phyloP scores from a whole-genome alignment of 768 basidiomycete species.

The Mycena olivaceomarginata region DNA sequence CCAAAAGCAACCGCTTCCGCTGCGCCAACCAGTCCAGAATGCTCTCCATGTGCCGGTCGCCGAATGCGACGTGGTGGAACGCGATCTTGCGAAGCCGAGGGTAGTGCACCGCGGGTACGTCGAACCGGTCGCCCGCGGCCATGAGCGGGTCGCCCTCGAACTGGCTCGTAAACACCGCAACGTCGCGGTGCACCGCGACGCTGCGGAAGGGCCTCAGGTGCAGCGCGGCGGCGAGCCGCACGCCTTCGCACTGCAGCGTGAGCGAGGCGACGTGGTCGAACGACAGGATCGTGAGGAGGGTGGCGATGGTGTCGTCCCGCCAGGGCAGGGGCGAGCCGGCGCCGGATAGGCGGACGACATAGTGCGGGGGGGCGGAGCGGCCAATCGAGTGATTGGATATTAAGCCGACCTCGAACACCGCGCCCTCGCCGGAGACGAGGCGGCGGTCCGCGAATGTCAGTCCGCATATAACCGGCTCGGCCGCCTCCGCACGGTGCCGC shows the following conservation, averaged over 20 bases:
- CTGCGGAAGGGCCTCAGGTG: constrained; percentile 20
- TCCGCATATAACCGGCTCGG: neutral
- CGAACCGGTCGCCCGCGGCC: constrained; percentile 27
- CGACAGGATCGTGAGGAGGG: neutral
- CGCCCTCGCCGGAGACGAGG: neutral
- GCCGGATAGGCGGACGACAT: neutral
- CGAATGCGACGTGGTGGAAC: constrained; percentile 11
- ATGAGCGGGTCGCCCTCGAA: constrained; percentile 36
- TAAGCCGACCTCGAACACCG: constrained; percentile 8
- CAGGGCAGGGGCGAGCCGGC: neutral
- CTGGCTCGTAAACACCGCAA: constrained; percentile 19
- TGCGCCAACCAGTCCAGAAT: constrained; percentile 39
- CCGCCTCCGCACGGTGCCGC: constrained; percentile 4
- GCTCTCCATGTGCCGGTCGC: constrained; percentile 3
- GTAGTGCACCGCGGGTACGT: constrained; percentile 22
- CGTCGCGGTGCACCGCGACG: neutral
- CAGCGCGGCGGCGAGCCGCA: neutral
- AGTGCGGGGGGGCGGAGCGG: neutral
- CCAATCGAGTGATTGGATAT: neutral
- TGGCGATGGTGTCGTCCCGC: constrained; percentile 17
- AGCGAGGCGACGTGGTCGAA: constrained; percentile 19
- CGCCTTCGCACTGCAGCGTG: neutral
- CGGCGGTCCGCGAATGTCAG: constrained; percentile 15
- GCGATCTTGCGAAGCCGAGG: constrained; percentile 11
- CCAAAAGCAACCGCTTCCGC: constrained; percentile 29